phyloP scores from a whole-genome alignment of 495 filamentous ascomycete genomes.

The Trichocladium antarcticum region DNA sequence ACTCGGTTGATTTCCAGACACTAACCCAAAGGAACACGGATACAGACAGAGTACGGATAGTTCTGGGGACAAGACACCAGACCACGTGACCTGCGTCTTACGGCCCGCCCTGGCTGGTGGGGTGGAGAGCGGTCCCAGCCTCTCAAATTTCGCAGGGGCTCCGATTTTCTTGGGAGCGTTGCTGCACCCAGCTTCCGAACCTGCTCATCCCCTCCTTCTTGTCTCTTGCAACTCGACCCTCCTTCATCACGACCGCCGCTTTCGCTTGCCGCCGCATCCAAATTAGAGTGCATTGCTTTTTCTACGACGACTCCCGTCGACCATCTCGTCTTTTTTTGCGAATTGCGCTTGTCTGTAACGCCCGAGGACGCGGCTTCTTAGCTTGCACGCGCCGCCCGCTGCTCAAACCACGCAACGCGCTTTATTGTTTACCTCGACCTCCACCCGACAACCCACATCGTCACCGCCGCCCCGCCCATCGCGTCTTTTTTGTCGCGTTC shows the following conservation, averaged over 20 bases:
- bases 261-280: slow-evolving; percentile 17
- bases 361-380: neutral
- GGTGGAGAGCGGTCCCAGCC: slow-evolving; percentile 18
- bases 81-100: slow-evolving; percentile 15
- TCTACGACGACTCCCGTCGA: neutral
- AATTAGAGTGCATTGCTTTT: slow-evolving; percentile 12
- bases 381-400: slow-evolving; percentile 14
- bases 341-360: slow-evolving; percentile 7
- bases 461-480: slow-evolving; percentile 1
- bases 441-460: slow-evolving; percentile 6
- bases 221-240: slow-evolving; percentile 6
- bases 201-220: slow-evolving; percentile 10
- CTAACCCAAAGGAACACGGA: no score
- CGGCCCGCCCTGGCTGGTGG: slow-evolving; percentile 21
- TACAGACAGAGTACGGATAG: no score
- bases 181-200: slow-evolving; percentile 4
- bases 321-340: slow-evolving; percentile 8
- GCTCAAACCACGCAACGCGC: slow-evolving; percentile 33
- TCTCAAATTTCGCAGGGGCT: slow-evolving; percentile 25
- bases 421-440: slow-evolving; percentile 29
- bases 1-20: no score
- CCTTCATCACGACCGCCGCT: slow-evolving; percentile 15
- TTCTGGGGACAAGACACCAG: neutral
- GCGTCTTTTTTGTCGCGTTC: slow-evolving; percentile 3
- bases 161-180: slow-evolving; percentile 10